Percentiles rank a stretch among this genome's conserved stretches.
Conservation (phyloP, 768 basidiomycete species). For the Rhodotorula diobovata region DNA sequence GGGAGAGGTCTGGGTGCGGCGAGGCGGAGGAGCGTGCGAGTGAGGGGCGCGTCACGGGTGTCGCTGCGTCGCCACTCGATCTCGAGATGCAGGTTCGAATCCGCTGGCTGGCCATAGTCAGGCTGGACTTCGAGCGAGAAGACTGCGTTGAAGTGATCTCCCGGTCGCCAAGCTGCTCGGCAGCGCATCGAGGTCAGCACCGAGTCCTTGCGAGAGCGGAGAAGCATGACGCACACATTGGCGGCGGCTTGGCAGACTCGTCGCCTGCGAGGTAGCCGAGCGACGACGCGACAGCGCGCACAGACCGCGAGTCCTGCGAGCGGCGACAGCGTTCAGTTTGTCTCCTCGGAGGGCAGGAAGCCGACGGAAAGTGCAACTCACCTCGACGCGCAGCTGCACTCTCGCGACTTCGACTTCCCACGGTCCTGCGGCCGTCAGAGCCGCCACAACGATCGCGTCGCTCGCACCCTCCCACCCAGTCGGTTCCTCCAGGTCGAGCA, state of each 20-base stretch:
- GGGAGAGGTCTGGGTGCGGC: conserved; percentile 66
- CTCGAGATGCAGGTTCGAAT: conserved; percentile 22
- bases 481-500: conserved; percentile 57
- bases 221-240: conserved; percentile 47
- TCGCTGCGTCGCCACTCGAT: conserved; percentile 42
- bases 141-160: conserved; percentile 61
- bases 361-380: background rate
- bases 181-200: background rate
- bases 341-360: too few relatives aligned
- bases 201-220: background rate
- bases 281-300: conserved; percentile 52
- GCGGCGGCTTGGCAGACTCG: conserved; percentile 42
- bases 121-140: conserved; percentile 53
- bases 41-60: background rate
- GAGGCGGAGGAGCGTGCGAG: conserved; percentile 10
- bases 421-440: conserved; percentile 57
- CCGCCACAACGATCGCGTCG: conserved; percentile 59
- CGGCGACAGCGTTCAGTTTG: background rate
- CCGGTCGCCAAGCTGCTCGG: conserved; percentile 21
- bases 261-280: conserved; percentile 48
- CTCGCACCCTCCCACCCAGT: conserved; percentile 55
- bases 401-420: conserved; percentile 58
- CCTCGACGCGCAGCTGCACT: conserved; percentile 42
- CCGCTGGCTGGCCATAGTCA: background rate
- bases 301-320: conserved; percentile 49